Conservation (phyloP, 768 basidiomycete genomes). For the Holtermannia corniformis region DNA sequence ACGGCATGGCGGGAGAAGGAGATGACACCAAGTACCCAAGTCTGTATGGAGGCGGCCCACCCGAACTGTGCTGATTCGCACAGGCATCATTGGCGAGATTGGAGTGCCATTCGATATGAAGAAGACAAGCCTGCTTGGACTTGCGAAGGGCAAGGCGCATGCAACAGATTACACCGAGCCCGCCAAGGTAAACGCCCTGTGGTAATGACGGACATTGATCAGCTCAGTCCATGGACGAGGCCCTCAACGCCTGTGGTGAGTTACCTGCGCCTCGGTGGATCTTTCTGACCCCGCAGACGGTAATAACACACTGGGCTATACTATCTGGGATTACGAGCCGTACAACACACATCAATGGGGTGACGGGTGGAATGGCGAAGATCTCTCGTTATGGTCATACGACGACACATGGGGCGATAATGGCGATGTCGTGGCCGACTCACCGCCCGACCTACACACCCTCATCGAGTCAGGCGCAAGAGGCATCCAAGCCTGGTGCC, state of each 20-base stretch:
- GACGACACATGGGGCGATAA: slow-evolving; percentile 23
- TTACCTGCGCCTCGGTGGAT: slow-evolving; percentile 79
- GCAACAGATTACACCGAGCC: slow-evolving; percentile 25
- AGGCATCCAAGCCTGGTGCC: slow-evolving; percentile 70
- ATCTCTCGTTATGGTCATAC: slow-evolving; percentile 34
- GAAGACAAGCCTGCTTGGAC: slow-evolving; percentile 53
- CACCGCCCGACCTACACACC: slow-evolving; percentile 16
- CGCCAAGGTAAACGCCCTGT: slow-evolving; percentile 15
- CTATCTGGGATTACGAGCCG: slow-evolving; percentile 79
- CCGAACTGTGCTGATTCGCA: slow-evolving; percentile 1
- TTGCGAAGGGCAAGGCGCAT: slow-evolving; percentile 26
- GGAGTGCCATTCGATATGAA: slow-evolving; percentile 95
- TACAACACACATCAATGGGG: slow-evolving; percentile 66
- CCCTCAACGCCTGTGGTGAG: slow-evolving; percentile 48
- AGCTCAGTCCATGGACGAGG: slow-evolving; percentile 21
- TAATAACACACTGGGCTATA: slow-evolving; percentile 62
- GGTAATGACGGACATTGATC: neutral
- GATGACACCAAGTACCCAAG: slow-evolving; percentile 20
- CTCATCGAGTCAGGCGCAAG: slow-evolving; percentile 53
- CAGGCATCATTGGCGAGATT: slow-evolving; percentile 43
- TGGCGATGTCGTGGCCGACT: slow-evolving; percentile 1
- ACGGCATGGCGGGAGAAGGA: slow-evolving; percentile 12
- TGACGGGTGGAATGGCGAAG: slow-evolving; percentile 60
- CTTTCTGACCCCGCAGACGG: slow-evolving; percentile 76
- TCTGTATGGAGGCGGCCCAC: slow-evolving; percentile 7